phyloP scores from a whole-genome alignment of 257 asterid species.

The Haberlea rhodopensis region DNA sequence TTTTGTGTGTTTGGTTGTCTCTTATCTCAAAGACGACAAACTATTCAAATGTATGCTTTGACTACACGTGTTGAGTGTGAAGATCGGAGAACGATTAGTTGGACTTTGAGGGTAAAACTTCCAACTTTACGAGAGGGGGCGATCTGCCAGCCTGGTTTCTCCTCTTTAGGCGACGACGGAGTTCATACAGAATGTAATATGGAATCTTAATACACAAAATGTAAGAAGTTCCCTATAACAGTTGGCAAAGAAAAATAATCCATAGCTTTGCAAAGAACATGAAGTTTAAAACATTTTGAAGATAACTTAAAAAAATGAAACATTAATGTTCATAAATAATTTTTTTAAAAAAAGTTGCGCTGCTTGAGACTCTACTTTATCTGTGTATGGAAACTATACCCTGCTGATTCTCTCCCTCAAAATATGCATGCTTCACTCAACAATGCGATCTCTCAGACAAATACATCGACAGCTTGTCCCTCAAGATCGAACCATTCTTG shows the following conservation, averaged over 20 bases:
- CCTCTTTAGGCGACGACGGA: no score
- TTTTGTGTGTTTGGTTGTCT: background rate
- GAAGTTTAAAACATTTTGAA: no score
- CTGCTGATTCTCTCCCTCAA: background rate
- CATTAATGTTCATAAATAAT: background rate
- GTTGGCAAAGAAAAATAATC: background rate
- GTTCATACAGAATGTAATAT: background rate
- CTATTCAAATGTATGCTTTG: background rate
- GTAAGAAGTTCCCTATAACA: background rate
- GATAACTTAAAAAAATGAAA: no score
- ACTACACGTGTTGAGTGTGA: no score
- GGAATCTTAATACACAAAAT: no score
- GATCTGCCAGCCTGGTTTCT: background rate
- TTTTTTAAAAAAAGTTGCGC: no score
- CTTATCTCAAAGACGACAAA: background rate
- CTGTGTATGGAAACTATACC: background rate
- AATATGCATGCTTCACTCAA: slow-evolving; percentile 22
- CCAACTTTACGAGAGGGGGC: no score
- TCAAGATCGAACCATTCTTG: slow-evolving; percentile 37
- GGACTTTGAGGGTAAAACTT: background rate
- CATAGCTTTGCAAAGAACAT: background rate
- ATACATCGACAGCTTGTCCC: slow-evolving; percentile 51
- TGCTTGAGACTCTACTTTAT: background rate
- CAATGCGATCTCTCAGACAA: slow-evolving; percentile 37
- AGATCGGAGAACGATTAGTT: no score